Base-by-base conservation (phyloP, 345 rosid species). In the Conringia planisiliqua region DNA sequence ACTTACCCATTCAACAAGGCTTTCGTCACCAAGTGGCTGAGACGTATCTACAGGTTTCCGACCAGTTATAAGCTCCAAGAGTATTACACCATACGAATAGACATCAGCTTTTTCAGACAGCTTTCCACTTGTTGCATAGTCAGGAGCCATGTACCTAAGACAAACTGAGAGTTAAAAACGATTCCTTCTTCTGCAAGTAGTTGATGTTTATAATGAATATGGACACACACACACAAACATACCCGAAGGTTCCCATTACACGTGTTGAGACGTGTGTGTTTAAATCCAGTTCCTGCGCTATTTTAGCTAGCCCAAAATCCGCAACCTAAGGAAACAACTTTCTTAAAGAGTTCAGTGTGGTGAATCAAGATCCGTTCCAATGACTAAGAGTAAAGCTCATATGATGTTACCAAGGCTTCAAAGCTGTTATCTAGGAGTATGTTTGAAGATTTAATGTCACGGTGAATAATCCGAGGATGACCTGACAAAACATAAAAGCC, bases 231-330 rank as follows among this genome's bases (percentile, higher is more conserved):
- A 83, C 64, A 32, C 38, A 33, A 7, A 35, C 39, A 68, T 24
- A 86, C 99, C 99, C 97, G 68, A 95, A 95, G 47, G 99, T 95
- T 69, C 99, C 99, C 97, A 95, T 90, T 36, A 95, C 99, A 26
- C 99, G 97, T 22, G 99, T 95, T 10, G 96, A 78, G 62, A 95
- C 87, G 40, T 95, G 99, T 8, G 99, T 95, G 80, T 88, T 82
- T 68, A 94, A 74, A 82, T 92, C 99, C 84, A 91, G 73, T 40
- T 89, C 97, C 81, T 90, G 75, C 0, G 96, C 97, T 82, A 95
- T 78, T 79, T 90, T 95, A 2, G 99, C 98, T 26, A 95, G 92
- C 56, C 99, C 99, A 78, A 95, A 95, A 82, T 95, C 99, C 10
- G 99, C 76, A 80, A 95, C 99, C 99, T 95, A 59, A 16, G 32